phyloP scores from a whole-genome alignment of 306 rosid species.

The Malus fusca region DNA sequence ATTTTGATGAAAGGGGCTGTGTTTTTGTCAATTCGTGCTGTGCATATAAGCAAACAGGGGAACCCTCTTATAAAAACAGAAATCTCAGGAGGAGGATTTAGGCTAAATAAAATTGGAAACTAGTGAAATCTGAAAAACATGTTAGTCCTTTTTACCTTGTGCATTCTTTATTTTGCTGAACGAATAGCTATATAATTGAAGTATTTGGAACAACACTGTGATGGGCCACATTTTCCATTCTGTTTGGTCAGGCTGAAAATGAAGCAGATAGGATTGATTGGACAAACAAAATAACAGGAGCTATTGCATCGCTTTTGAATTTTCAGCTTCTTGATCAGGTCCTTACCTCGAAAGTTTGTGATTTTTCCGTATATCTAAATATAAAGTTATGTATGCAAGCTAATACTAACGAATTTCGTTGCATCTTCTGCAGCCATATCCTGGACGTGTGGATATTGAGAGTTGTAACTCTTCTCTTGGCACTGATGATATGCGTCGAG shows the following conservation, averaged over 20 bases:
- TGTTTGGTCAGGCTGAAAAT: constrained; percentile 76
- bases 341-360: constrained; percentile 7
- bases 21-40: not conserved
- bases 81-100: not conserved
- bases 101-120: not conserved
- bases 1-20: not conserved
- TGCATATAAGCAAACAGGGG: not conserved
- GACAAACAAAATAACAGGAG: constrained; percentile 76
- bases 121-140: not conserved
- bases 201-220: not conserved
- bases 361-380: not conserved
- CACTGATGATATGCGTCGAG: constrained; percentile 35
- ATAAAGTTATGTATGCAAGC: constrained; percentile 15
- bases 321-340: constrained; percentile 91
- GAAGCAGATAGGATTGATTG: constrained; percentile 97
- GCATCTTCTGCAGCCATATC: constrained; percentile 58
- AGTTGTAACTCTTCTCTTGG: constrained; percentile 27
- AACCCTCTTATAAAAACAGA: not conserved
- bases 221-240: constrained; percentile 8
- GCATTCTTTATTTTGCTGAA: not conserved
- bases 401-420: constrained; percentile 7
- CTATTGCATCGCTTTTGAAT: constrained; percentile 66
- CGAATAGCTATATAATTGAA: not conserved
- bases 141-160: not conserved
- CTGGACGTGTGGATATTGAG: constrained; percentile 18